A percentile compares a stretch with the other conserved stretches of the same genome.
These are phyloP conservation scores for Calocybe gambosa DNA, from an alignment of 1,284 basidiomycete genomes.

Conservation along the genomic window DNA sequence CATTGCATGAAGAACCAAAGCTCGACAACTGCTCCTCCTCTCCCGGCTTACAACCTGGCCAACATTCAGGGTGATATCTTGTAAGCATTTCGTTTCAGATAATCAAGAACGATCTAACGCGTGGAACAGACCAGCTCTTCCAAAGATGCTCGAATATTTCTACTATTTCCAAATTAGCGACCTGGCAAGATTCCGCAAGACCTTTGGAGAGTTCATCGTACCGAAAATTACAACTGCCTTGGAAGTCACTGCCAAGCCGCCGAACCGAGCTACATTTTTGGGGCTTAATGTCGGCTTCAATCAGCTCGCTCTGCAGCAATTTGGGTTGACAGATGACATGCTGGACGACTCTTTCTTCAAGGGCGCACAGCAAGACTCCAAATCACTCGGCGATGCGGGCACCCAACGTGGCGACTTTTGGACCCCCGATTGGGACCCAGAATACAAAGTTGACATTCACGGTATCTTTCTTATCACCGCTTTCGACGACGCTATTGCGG, in stretches of 20 bases:
- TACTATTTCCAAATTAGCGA: slow-evolving; percentile 16
- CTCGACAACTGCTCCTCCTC: slow-evolving; percentile 1
- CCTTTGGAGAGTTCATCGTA: slow-evolving; percentile 13
- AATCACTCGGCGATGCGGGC: slow-evolving; percentile 16
- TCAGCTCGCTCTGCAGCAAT: slow-evolving; percentile 8
- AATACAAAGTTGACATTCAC: slow-evolving; percentile 16
- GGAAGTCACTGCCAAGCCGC: slow-evolving; percentile 8
- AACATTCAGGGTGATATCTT: slow-evolving; percentile 20
- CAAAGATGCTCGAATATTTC: slow-evolving; percentile 18
- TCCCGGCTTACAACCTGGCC: slow-evolving; percentile 9
- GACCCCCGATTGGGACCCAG: slow-evolving; percentile 15
- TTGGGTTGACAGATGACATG: slow-evolving; percentile 11
- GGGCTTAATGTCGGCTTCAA: slow-evolving; percentile 17
- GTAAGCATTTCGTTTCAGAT: slow-evolving; percentile 7
- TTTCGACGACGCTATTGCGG: slow-evolving; percentile 9
- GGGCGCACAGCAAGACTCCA: slow-evolving; percentile 17
- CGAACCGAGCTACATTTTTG: slow-evolving; percentile 8
- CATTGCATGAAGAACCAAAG: slow-evolving; percentile 8
- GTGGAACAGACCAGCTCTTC: slow-evolving; percentile 15
- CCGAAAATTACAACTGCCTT: slow-evolving; percentile 16
- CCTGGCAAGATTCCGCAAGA: slow-evolving; percentile 8
- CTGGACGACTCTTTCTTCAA: slow-evolving; percentile 16
- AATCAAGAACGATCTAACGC: background rate
- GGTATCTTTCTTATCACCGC: slow-evolving; percentile 18
- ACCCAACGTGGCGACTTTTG: slow-evolving; percentile 12